Evolutionary conservation across 148 eudicot genomes (phyloP).

Genomic region (Hydrangea macrophylla): DNA sequence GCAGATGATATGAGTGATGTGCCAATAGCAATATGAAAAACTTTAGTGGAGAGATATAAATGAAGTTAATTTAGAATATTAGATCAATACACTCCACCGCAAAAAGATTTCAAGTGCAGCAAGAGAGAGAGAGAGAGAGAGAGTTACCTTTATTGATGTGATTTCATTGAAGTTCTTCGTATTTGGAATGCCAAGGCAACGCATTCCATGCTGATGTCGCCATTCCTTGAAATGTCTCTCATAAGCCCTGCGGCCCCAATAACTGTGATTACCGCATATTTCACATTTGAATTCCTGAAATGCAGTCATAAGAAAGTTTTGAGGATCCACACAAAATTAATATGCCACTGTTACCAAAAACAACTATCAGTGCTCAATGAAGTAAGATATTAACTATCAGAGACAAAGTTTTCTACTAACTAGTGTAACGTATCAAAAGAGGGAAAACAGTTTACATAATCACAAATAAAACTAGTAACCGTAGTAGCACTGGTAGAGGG

Average conservation of each 20-base stretch:
- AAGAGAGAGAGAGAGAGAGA: neutral
- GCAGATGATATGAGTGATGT: no score
- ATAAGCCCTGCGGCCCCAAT: constrained; percentile 97
- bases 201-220: constrained; percentile 99
- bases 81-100: neutral
- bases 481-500: neutral
- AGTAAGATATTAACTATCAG: neutral
- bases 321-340: neutral
- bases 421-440: no score
- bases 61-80: neutral
- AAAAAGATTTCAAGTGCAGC: no score
- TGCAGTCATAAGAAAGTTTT: neutral
- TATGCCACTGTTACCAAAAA: neutral
- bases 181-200: constrained; percentile 96
- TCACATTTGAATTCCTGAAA: constrained; percentile 95
- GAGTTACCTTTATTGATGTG: constrained; percentile 76
- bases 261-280: constrained; percentile 95
- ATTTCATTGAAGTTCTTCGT: constrained; percentile 97
- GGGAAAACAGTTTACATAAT: no score
- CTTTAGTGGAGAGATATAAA: neutral
- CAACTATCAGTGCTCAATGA: neutral
- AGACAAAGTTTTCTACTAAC: neutral
- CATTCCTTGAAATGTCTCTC: constrained; percentile 98
- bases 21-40: neutral
- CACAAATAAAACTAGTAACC: no score